phyloP scores from a whole-genome alignment of 768 basidiomycete species.

The Rhizopogon rudus region DNA sequence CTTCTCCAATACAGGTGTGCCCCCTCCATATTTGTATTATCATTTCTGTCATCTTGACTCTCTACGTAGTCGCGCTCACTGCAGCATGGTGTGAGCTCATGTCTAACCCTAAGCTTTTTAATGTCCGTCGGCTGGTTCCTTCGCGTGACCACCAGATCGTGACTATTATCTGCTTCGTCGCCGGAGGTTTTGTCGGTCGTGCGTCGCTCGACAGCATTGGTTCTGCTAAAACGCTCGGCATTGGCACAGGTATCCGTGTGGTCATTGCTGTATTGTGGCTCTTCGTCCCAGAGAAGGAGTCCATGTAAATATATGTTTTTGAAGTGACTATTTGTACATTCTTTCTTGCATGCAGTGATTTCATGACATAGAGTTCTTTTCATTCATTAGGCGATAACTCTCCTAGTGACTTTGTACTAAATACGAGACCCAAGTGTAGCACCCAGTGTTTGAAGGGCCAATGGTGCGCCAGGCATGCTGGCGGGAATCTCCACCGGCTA shows the following conservation, averaged over 20 bases:
- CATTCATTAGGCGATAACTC: neutral
- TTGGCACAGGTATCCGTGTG: slow-evolving; percentile 58
- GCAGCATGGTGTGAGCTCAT: slow-evolving; percentile 90
- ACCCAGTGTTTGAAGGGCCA: neutral
- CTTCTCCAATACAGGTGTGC: slow-evolving; percentile 73
- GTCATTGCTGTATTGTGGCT: slow-evolving; percentile 62
- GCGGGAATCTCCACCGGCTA: no score
- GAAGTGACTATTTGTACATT: neutral
- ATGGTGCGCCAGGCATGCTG: no score
- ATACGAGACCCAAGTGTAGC: neutral
- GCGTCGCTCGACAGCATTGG: slow-evolving; percentile 57
- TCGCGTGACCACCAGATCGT: slow-evolving; percentile 70
- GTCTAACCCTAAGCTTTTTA: slow-evolving; percentile 74
- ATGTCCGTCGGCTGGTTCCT: slow-evolving; percentile 41
- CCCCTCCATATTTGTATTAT: neutral
- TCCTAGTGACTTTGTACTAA: neutral
- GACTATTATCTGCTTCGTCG: slow-evolving; percentile 60
- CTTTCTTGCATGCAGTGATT: neutral
- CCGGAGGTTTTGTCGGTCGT: slow-evolving; percentile 68
- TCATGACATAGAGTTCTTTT: neutral
- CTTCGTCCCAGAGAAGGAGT: slow-evolving; percentile 40
- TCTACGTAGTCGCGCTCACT: slow-evolving; percentile 64
- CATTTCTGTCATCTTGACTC: neutral
- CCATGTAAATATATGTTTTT: neutral
- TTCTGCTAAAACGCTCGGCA: slow-evolving; percentile 55